Base-by-base conservation (phyloP, 441 rosid genomes). In the Euphorbia celastroides region DNA sequence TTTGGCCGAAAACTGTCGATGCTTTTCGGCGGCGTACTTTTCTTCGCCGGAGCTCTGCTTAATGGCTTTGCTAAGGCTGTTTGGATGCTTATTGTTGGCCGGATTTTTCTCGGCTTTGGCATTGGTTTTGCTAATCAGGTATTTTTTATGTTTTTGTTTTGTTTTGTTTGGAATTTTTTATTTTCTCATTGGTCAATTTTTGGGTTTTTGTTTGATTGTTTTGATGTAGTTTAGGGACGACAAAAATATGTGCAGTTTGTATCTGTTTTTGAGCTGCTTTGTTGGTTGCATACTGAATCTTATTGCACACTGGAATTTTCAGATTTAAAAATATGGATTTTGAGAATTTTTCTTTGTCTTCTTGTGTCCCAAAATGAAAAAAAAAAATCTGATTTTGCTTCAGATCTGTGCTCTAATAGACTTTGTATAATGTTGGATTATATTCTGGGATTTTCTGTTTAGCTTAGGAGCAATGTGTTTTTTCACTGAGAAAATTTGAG, bases 101-200 rank as follows among this genome's bases (percentile, higher is more conserved):
- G 97, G 57, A 75, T 93, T n/a, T 76, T 93, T 56, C 92, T 93
- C n/a, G 98, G 98, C 22, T 85, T 80, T 19, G 97, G 98, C 9
- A 80, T 93, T 60, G 98, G 98, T 6, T 93, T 90, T 25, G 96
- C 97, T 41, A 93, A 90, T 71, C 98, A 88, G 98, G 98, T 90
- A 16, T 5, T 17, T 7, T 19, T 4, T 54, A 48, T 58, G 11
- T 6, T 28, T 62, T 59, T 13, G 17, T 31, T 13, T 19, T 22
- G 30, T 34, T 2, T 13, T 41, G 12, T 48, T 23, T 48, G 25
- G 1, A 23, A 27, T 27, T 27, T 25, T 14, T 61, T 31, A 59
- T 71, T 38, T 71, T 17, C 26, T 26, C 34, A 46, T n/a, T 32
- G 62, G 55, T 22, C 11, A 31, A 7, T 16, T 42, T 28, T 61